Percentiles rank a stretch among this genome's conserved stretches.
phyloP scores from a whole-genome alignment of 371 early-diverging fungal genomes.

The Mucor plumbeus region DNA sequence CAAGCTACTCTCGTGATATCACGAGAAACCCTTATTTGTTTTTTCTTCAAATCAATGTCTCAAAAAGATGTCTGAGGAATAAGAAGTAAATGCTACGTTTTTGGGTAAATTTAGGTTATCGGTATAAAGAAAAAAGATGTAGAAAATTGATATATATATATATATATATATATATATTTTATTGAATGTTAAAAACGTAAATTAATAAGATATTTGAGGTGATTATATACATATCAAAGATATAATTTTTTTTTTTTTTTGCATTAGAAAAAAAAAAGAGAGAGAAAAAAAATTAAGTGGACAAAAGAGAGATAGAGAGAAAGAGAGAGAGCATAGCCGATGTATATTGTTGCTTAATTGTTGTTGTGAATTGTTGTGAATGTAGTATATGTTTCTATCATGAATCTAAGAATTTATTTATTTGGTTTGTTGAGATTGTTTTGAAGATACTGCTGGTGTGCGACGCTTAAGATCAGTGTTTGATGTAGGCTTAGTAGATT shows the following conservation, averaged over 20 bases:
- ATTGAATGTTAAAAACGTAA: slow-evolving; percentile 5
- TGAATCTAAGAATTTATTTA: slow-evolving; percentile 8
- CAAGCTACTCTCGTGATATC: neutral
- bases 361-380: neutral
- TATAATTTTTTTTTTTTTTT: neutral
- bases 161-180: neutral
- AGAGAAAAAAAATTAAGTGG: neutral
- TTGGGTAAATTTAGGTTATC: too few species aligned
- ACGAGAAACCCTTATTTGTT: neutral
- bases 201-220: neutral
- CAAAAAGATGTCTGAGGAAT: too few species aligned
- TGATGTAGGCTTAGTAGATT: slow-evolving; percentile 17
- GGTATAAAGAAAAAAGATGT: neutral
- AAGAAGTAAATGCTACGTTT: neutral
- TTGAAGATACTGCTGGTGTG: slow-evolving; percentile 8
- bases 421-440: slow-evolving; percentile 15
- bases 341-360: neutral
- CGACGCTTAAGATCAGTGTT: slow-evolving; percentile 26
- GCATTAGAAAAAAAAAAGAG: neutral
- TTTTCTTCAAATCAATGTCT: neutral
- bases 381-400: neutral
- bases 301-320: neutral
- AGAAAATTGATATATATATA: neutral
- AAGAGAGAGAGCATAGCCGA: neutral
- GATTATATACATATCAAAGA: slow-evolving; percentile 7